Evolutionary conservation across 805 yeast species (phyloP).

Genomic region (Grigorovia humatica): DNA sequence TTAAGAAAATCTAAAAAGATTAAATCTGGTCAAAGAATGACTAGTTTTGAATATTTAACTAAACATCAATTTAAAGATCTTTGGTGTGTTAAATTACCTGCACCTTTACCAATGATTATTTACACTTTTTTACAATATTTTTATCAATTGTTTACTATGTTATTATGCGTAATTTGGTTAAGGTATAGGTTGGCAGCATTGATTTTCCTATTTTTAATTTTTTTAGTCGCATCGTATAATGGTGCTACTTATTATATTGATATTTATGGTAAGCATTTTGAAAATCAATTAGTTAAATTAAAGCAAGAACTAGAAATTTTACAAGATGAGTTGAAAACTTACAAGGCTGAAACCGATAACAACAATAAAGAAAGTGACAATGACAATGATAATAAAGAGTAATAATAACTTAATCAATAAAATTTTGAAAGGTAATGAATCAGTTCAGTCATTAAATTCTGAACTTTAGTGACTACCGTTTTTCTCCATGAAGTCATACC

Average conservation of each 20-base stretch:
- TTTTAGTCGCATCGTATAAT: conserved; percentile 71
- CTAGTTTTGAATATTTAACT: conserved; percentile 79
- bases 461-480: background rate
- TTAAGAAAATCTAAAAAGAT: conserved; percentile 69
- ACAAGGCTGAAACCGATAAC: background rate
- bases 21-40: conserved; percentile 64
- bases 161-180: conserved; percentile 84
- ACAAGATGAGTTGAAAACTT: conserved; percentile 30
- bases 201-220: conserved; percentile 59
- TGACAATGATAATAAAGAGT: background rate
- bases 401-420: background rate
- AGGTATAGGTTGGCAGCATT: conserved; percentile 56
- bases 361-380: background rate
- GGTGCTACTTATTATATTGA: conserved; percentile 95
- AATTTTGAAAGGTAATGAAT: background rate
- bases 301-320: conserved; percentile 60
- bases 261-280: conserved; percentile 80
- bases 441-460: background rate
- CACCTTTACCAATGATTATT: conserved; percentile 76
- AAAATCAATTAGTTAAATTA: conserved; percentile 68
- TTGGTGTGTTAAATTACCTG: conserved; percentile 85
- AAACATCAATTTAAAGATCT: conserved; percentile 50
- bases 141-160: conserved; percentile 81
- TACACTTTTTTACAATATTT: conserved; percentile 79
- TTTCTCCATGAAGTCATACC: background rate